These are phyloP conservation scores for Boletus subcaerulescens DNA, from an alignment of 768 basidiomycete genomes.

Conservation along the genomic window DNA sequence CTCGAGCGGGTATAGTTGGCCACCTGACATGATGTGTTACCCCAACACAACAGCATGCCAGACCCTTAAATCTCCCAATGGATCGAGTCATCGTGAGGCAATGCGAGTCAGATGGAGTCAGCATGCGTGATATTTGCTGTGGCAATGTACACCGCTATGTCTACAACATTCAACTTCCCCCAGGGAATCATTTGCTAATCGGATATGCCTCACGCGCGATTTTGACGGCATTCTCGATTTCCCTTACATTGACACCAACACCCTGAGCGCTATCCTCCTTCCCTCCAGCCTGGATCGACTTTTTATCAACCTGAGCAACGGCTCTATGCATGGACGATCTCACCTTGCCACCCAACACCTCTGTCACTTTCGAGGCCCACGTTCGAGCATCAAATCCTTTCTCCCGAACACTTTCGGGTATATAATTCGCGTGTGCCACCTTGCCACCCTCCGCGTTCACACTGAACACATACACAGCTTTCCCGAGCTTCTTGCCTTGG, in stretches of 20 bases:
- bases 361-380: constrained; percentile 82
- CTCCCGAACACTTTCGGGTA: constrained; percentile 60
- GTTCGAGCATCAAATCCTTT: constrained; percentile 76
- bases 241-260: constrained; percentile 64
- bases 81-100: background rate
- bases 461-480: constrained; percentile 88
- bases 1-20: constrained; percentile 39
- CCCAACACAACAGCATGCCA: background rate
- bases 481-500: constrained; percentile 77
- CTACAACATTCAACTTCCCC: background rate
- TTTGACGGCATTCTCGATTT: constrained; percentile 63
- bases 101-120: too few species aligned
- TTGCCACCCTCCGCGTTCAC: constrained; percentile 65
- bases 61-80: background rate
- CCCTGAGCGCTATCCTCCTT: constrained; percentile 93
- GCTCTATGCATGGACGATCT: constrained; percentile 11
- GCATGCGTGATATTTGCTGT: background rate
- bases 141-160: background rate
- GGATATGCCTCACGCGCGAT: constrained; percentile 47
- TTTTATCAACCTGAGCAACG: constrained; percentile 6
- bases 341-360: constrained; percentile 90
- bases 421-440: constrained; percentile 84
- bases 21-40: constrained; percentile 11
- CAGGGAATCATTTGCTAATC: constrained; percentile 14
- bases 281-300: constrained; percentile 72